Percentiles rank a stretch among this genome's conserved stretches.
Evolutionary conservation across 140 eudicot genomes (phyloP).

Genomic region (Senecio squalidus): DNA sequence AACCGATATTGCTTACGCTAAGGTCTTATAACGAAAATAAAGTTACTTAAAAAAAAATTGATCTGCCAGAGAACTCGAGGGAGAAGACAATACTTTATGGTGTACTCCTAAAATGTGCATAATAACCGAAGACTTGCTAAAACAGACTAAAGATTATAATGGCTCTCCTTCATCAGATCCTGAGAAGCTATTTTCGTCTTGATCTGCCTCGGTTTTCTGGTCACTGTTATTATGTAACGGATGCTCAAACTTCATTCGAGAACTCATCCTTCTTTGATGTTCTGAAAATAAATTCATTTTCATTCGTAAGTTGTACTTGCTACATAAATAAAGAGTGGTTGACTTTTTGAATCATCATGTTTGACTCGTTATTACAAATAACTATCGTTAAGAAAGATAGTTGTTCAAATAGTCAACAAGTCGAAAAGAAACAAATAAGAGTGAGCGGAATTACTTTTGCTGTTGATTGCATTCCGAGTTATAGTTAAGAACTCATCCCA

Average conservation of each 20-base stretch:
- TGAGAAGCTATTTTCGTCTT: constrained; percentile 40
- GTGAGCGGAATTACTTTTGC: constrained; percentile 48
- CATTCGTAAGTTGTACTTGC: not conserved
- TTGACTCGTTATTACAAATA: not conserved
- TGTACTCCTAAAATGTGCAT: constrained; percentile 5
- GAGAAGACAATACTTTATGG: not conserved
- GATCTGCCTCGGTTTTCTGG: constrained; percentile 33
- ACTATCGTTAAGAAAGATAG: not conserved
- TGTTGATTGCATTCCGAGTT: constrained; percentile 73
- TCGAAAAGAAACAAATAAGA: not conserved
- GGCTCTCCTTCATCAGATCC: constrained; percentile 44
- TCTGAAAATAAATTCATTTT: constrained; percentile 24
- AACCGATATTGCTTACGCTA: not conserved
- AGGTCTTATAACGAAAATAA: not conserved
- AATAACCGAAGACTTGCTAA: constrained; percentile 2
- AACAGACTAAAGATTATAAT: constrained; percentile 5
- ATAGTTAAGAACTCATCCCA: constrained; percentile 79
- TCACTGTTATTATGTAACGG: constrained; percentile 26
- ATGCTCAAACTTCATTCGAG: constrained; percentile 43
- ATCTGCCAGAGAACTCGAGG: too few relatives aligned
- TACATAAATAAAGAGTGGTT: not conserved
- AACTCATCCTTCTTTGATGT: constrained; percentile 41
- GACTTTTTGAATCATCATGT: not conserved
- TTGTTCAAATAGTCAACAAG: not conserved
- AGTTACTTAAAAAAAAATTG: too few relatives aligned